Base-by-base conservation (phyloP, 148 eudicot species). In the Euryodendron excelsum region DNA sequence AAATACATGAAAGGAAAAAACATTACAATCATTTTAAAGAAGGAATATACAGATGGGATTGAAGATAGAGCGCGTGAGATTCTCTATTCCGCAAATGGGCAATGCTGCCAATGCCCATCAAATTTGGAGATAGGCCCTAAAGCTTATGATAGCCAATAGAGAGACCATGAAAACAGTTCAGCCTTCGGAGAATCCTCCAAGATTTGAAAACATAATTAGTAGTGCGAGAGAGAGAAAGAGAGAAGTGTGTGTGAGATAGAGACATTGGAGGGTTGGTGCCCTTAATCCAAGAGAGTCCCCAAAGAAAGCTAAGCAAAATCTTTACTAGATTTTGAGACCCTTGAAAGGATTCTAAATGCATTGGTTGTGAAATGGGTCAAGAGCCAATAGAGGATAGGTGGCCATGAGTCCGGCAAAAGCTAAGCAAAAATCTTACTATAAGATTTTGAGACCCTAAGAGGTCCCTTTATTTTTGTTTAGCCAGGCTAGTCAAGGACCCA, bases 11-110 rank as follows among this genome's bases (percentile, higher is more conserved):
- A n/a, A n/a, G n/a, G n/a, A n/a, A n/a, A n/a, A n/a, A n/a, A n/a
- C n/a, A n/a, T n/a, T n/a, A n/a, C n/a, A 2, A 52, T 13, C 15
- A 12, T 52, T 52, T 12, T 52, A 13, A 4, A 28, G 63, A 73
- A 31, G 15, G 36, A 53, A 52, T 53, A 10, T 21, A 20, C 20
- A 27, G 45, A 31, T 53, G 45, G 76, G 62, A 45, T 21, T n/a
- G 76, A 73, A 34, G 45, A 73, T 55, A 55, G 60, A 73, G 76
- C 63, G 63, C 45, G 45, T 53, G 76, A 73, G 47, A 73, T 73
- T 33, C 76, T 34, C 15, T n/a, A 34, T 21, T 34, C 45, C 10
- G 1, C 31, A 55, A 53, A 58, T 73, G 63, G 33, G 30, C 27
- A 33, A 21, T 31, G 21, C n/a, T n/a, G n/a, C n/a, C 76, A 73